Percentiles rank a stretch among this genome's conserved stretches.
Evolutionary conservation across 139 green algal species (phyloP).

Genomic region (Edaphochlamys debaryana): DNA sequence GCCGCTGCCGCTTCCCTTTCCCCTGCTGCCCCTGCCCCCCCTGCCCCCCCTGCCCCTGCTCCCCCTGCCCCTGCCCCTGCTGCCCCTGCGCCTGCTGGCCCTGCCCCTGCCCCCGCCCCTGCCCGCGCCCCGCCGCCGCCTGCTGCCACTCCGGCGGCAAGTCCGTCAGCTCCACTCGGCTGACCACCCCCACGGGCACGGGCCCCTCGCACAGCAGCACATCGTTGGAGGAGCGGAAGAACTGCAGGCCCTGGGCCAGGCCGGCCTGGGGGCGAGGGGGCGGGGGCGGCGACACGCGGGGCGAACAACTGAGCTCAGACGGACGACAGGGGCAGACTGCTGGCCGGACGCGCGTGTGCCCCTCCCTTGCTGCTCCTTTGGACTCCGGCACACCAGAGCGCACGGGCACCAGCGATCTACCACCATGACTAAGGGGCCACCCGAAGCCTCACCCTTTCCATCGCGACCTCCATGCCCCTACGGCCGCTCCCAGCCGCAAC

Average conservation of each 20-base stretch:
- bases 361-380: no score
- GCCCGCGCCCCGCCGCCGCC: neutral
- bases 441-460: no score
- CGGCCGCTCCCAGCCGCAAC: no score
- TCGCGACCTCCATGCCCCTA: no score
- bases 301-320: no score
- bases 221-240: slow-evolving; percentile 69
- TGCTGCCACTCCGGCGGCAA: slow-evolving; percentile 45
- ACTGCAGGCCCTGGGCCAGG: slow-evolving; percentile 58
- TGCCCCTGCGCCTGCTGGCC: neutral
- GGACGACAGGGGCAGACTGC: no score
- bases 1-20: no score
- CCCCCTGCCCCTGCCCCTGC: neutral
- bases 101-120: neutral
- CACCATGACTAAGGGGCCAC: no score
- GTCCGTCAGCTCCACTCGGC: slow-evolving; percentile 30
- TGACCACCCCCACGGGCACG: slow-evolving; percentile 61
- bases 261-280: slow-evolving; percentile 43
- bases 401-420: no score
- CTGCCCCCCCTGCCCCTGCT: neutral
- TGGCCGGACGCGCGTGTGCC: no score
- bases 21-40: neutral
- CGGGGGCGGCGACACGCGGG: no score
- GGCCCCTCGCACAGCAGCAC: slow-evolving; percentile 75
- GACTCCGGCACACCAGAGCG: no score